Evolutionary conservation across 2,329 filamentous ascomycete species (phyloP).

Genomic region (Stagonosporopsis rhizophila): DNA sequence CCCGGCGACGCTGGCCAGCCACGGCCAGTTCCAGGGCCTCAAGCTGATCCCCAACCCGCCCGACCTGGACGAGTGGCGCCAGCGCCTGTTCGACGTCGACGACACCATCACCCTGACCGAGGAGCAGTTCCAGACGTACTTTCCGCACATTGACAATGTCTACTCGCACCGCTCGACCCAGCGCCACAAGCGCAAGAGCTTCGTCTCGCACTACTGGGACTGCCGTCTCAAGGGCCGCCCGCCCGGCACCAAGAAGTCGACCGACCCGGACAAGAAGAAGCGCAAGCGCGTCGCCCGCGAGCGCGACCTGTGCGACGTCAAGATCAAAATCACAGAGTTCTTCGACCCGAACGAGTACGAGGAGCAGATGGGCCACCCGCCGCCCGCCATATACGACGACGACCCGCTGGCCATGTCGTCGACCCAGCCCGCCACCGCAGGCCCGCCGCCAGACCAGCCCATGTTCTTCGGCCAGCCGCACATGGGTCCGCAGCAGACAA

Average conservation of each 20-base stretch:
- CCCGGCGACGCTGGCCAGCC: slow-evolving; percentile 52
- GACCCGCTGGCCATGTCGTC: not conserved
- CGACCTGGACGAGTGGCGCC: slow-evolving; percentile 71
- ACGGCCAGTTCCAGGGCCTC: slow-evolving; percentile 60
- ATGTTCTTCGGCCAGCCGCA: slow-evolving; percentile 35
- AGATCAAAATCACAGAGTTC: slow-evolving; percentile 86
- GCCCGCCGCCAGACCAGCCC: slow-evolving; percentile 14
- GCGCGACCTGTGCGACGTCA: slow-evolving; percentile 82
- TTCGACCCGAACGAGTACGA: slow-evolving; percentile 61
- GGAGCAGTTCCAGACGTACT: slow-evolving; percentile 82
- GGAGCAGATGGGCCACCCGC: slow-evolving; percentile 43
- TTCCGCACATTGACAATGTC: slow-evolving; percentile 83
- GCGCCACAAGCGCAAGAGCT: slow-evolving; percentile 80
- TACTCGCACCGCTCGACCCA: slow-evolving; percentile 86
- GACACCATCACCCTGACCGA: slow-evolving; percentile 74
- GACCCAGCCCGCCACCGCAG: too few species aligned
- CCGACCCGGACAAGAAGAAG: slow-evolving; percentile 83
- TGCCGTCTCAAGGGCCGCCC: slow-evolving; percentile 81
- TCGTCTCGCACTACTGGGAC: slow-evolving; percentile 85
- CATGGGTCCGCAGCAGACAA: slow-evolving; percentile 24
- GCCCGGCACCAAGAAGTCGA: slow-evolving; percentile 78
- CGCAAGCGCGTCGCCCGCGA: slow-evolving; percentile 77
- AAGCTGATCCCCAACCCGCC: slow-evolving; percentile 71
- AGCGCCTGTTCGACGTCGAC: slow-evolving; percentile 77
- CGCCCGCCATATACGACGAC: slow-evolving; percentile 27